Evolutionary conservation across 2,329 filamentous ascomycete genomes (phyloP), one percentile per base, ranked within the genome.

Genomic region (Anthostomella pinea): DNA sequence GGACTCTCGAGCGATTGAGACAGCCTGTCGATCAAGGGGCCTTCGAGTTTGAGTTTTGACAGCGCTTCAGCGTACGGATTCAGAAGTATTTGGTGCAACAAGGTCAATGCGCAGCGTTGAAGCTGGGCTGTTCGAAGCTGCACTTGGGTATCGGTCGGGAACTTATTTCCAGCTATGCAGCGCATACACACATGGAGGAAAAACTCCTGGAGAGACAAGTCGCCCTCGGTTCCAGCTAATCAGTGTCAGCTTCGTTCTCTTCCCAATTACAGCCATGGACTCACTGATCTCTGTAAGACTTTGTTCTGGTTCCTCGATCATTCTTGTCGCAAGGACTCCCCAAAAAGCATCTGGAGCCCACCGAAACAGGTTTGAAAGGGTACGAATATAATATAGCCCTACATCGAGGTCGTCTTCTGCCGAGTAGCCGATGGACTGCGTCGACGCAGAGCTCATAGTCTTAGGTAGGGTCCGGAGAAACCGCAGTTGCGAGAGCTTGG

Each of bases 351-450:
- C 80, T 14, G 75, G 84, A 38, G 79, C 77, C 61, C 79, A 81
- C 17, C 76, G 72, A 11, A 95, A 65, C 17, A 94, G 73, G 47
- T 87, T 85, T 5, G 81, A 81, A 2, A 95, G 60, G 2, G 85
- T 84, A 33, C 79, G 78, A 14, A 96, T 65, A 52, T 91, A 84
- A 59, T 95, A 94, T 3, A 87, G 66, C 43, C 82, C 87, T 38
- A 89, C 74, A 43, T 85, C 83, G 6, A 89, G 70, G 48, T 94
- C 85, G 45, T 88, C 80, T 6, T 79, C 72, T 28, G 71, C 67
- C 3, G 63, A 66, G 40, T 77, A 71, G 6, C 48, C 55, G 21
- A 55, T 52, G 20, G 54, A 59, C 14, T 47, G 49, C 40, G 48
- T 54, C 30, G 53, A 43, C 13, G 48, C 42, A n/a, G 53, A 38